A percentile compares a stretch with the other conserved stretches of the same genome.
Evolutionary conservation across 345 rosid genomes (phyloP).

Genomic region (Populus tremula): DNA sequence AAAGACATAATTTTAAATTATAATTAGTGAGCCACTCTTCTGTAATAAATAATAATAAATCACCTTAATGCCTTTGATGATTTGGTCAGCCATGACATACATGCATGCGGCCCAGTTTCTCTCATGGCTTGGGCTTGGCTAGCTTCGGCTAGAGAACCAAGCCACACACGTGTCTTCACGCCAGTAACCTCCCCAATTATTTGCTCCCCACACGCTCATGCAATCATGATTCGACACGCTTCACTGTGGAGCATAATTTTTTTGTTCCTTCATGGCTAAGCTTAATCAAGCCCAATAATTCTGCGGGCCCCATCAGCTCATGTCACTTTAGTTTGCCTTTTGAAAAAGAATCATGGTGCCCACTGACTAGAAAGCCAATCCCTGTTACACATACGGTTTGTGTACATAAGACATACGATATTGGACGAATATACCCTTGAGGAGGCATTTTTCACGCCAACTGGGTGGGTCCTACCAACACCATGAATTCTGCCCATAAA

Average conservation of each 20-base stretch:
- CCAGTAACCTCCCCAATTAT: constrained; percentile 12
- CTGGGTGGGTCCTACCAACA: constrained; percentile 23
- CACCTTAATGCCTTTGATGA: background rate
- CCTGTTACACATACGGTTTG: constrained; percentile 12
- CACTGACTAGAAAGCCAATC: constrained; percentile 51
- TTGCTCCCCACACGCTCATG: constrained; percentile 18
- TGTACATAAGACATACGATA: background rate
- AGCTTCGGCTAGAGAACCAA: background rate
- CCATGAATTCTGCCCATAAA: constrained; percentile 40
- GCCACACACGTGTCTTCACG: constrained; percentile 15
- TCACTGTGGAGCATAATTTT: background rate
- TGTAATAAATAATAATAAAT: background rate
- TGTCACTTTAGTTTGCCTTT: constrained; percentile 12
- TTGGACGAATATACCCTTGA: constrained; percentile 30
- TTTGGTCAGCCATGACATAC: background rate
- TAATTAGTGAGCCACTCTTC: too few relatives aligned
- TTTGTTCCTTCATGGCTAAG: constrained; percentile 51
- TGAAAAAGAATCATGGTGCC: constrained; percentile 37
- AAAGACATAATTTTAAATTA: too few relatives aligned
- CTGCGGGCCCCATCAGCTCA: constrained; percentile 22
- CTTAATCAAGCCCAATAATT: constrained; percentile 9
- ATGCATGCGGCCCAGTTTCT: background rate
- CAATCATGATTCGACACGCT: background rate
- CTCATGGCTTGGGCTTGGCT: background rate
- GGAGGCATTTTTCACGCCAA: background rate